Evolutionary conservation across 75 land plant genomes (phyloP), one percentile per base, ranked within the genome.

Genomic region (Cupressus sempervirens): DNA sequence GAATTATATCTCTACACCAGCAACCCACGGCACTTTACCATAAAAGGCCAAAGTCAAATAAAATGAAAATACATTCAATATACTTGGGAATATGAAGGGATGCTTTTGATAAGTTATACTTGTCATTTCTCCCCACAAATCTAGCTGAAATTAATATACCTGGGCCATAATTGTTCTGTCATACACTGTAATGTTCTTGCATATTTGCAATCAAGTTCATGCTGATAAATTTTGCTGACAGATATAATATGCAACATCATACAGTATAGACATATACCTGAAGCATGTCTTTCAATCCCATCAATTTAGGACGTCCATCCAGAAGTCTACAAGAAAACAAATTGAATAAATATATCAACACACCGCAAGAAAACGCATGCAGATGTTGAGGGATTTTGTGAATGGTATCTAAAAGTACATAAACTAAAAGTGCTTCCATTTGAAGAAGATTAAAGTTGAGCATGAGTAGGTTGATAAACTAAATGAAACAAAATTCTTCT

Each of bases 211-310:
- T 20, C 18, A 84, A 9, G 18, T 35, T 12, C 36, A 76, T 8
- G 56, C 13, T 3, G 54, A 30, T 46, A 23, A 8, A 79, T 48
- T 18, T 20, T 20, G n/a, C 45, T 84, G 3, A 45, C 77, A 76
- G 18, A 18, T 11, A 34, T 58, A 29, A 50, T 30, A 79, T 4
- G 30, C 75, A 4, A 70, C 32, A 76, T 20, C 43, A 9, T 76
- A 40, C 7, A 38, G 16, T n/a, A 18, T 79, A 85, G 30, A 45
- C 14, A 79, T 79, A 72, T 84, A 98, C 99, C 98, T 96, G 91
- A 83, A 98, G 94, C 86, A 95, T 80, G 67, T 94, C 98, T 70
- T 91, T 98, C 84, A 98, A 83, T 41, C 99, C 97, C 93, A 95
- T 90, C 70, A 88, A 88, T 68, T 93, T 87, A 26, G 99, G 99